Percentiles rank a stretch among this genome's conserved stretches.
Evolutionary conservation across 2,329 filamentous ascomycete genomes (phyloP).

Genomic region (Teratosphaeria destructans): DNA sequence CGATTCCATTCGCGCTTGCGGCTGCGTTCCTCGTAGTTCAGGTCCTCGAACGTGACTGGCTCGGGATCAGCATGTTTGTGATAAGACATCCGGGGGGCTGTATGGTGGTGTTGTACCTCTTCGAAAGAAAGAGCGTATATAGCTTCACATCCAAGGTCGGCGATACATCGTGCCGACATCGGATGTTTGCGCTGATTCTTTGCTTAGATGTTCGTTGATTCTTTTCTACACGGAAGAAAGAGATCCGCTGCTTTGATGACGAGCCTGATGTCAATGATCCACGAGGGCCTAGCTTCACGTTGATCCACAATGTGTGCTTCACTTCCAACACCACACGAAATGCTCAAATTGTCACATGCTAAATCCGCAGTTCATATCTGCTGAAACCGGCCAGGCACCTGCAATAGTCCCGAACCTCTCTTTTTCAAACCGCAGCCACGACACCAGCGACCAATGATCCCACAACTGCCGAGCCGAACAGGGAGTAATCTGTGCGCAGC

Average conservation of each 20-base stretch:
- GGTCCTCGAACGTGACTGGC: background rate
- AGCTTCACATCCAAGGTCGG: background rate
- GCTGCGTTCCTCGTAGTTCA: constrained; percentile 1
- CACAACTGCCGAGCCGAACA: background rate
- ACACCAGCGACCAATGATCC: background rate
- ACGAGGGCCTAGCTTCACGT: background rate
- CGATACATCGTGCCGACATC: background rate
- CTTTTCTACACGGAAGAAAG: too few species aligned
- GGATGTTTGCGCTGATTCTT: background rate
- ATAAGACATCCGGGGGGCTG: background rate
- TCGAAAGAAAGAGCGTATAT: background rate
- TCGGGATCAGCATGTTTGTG: background rate
- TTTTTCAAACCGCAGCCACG: background rate
- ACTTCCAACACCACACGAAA: background rate
- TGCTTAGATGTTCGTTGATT: too few species aligned
- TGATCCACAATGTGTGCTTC: background rate
- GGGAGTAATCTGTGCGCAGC: background rate
- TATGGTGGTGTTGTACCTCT: background rate
- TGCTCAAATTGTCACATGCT: background rate
- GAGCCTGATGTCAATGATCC: background rate
- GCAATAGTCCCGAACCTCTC: background rate
- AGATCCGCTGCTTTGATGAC: background rate
- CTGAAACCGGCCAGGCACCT: background rate
- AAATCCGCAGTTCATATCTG: background rate
- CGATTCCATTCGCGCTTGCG: constrained; percentile 21